Conservation (phyloP, 148 eudicot genomes). For the Hydrangea macrophylla region DNA sequence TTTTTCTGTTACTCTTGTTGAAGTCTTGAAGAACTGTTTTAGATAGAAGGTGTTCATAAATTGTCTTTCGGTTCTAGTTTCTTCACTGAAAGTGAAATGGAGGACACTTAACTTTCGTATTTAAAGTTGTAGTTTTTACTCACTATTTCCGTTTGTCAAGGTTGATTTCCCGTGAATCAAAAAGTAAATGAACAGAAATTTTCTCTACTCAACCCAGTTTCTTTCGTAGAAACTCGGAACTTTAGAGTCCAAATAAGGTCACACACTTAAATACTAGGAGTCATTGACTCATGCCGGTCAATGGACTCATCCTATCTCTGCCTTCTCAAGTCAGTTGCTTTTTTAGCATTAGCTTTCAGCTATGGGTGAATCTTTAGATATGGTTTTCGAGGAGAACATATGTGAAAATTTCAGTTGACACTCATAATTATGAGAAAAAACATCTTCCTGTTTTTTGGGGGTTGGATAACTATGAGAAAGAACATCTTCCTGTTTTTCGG, state of each 20-base stretch:
- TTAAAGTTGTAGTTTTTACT: neutral
- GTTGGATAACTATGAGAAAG: too few species aligned
- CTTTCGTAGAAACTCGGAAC: neutral
- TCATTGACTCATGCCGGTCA: neutral
- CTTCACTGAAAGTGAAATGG: neutral
- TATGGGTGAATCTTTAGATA: neutral
- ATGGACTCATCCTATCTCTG: slow-evolving; percentile 1
- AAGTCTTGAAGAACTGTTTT: neutral
- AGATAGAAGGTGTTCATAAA: neutral
- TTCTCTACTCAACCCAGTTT: neutral
- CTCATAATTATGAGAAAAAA: neutral
- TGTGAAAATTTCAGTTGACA: neutral
- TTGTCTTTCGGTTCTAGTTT: too few species aligned
- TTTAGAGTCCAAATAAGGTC: neutral
- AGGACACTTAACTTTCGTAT: neutral
- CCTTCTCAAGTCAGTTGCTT: neutral
- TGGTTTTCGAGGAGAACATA: neutral
- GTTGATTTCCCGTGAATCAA: neutral
- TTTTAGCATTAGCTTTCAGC: neutral
- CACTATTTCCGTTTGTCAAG: neutral
- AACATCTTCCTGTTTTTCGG: too few species aligned
- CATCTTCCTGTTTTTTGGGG: too few species aligned
- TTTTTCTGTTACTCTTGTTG: neutral
- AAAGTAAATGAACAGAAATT: neutral
- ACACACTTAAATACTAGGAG: neutral